Evolutionary conservation across 495 filamentous ascomycete genomes (phyloP).

Genomic region (Aspergillus baeticus): DNA sequence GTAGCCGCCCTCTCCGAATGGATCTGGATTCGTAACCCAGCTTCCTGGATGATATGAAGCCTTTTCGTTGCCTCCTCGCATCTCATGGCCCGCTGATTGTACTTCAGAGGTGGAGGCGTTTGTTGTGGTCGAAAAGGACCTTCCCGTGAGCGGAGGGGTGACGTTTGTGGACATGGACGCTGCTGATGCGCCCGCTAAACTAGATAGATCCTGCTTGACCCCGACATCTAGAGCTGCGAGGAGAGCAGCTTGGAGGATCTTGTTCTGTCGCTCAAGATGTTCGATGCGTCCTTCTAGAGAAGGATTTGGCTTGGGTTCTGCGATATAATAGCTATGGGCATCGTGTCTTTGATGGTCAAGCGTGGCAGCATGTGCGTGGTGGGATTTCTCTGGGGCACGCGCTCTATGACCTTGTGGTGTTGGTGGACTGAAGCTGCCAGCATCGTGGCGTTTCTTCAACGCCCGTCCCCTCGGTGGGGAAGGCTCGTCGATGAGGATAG

Average conservation of each 20-base stretch:
- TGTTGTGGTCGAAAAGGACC: slow-evolving; percentile 20
- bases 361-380: slow-evolving; percentile 25
- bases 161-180: slow-evolving; percentile 18
- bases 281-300: slow-evolving; percentile 39
- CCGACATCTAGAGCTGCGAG: slow-evolving; percentile 40
- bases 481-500: slow-evolving; percentile 14
- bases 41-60: slow-evolving; percentile 28
- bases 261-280: slow-evolving; percentile 45
- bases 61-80: not conserved
- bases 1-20: slow-evolving; percentile 18
- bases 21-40: slow-evolving; percentile 29
- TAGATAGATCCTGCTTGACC: slow-evolving; percentile 27
- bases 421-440: slow-evolving; percentile 12
- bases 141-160: slow-evolving; percentile 16
- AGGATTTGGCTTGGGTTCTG: slow-evolving; percentile 13
- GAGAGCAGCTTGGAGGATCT: slow-evolving; percentile 45
- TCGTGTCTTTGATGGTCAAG: slow-evolving; percentile 24
- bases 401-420: slow-evolving; percentile 28
- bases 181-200: slow-evolving; percentile 22
- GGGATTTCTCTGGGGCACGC: slow-evolving; percentile 22
- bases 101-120: slow-evolving; percentile 17
- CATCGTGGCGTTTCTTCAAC: slow-evolving; percentile 7
- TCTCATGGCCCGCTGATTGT: not conserved
- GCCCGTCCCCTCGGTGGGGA: slow-evolving; percentile 2
- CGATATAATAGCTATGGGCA: slow-evolving; percentile 19